phyloP scores from a whole-genome alignment of 2,329 filamentous ascomycete species.

The Aspergillus spinulosporus region DNA sequence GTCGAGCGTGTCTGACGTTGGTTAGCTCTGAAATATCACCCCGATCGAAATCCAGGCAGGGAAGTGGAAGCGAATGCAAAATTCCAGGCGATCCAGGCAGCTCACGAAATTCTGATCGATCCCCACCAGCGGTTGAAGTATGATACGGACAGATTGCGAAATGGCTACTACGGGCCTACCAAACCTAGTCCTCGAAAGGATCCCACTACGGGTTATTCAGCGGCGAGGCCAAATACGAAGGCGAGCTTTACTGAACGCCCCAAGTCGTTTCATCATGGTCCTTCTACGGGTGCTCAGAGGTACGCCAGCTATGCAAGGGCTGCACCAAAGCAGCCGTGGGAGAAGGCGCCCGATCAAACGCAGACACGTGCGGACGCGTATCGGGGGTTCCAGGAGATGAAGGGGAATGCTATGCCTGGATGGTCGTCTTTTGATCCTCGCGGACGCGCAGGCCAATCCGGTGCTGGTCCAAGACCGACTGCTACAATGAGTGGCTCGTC shows the following conservation, averaged over 20 bases:
- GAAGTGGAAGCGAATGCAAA: constrained; percentile 77
- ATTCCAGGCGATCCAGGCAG: constrained; percentile 83
- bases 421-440: constrained; percentile 44
- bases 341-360: constrained; percentile 40
- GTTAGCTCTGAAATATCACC: constrained; percentile 78
- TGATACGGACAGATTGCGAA: constrained; percentile 60
- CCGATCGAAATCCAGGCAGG: constrained; percentile 81
- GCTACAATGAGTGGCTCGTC: constrained; percentile 26
- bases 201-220: constrained; percentile 25
- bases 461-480: constrained; percentile 26
- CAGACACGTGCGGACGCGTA: constrained; percentile 48
- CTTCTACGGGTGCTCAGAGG: constrained; percentile 41
- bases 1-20: constrained; percentile 13
- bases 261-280: constrained; percentile 29
- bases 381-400: constrained; percentile 49
- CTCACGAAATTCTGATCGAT: constrained; percentile 73
- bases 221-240: constrained; percentile 28
- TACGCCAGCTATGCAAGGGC: constrained; percentile 45
- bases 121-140: constrained; percentile 60
- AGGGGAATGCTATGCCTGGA: constrained; percentile 29
- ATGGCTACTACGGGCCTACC: constrained; percentile 41
- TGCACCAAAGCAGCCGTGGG: constrained; percentile 40
- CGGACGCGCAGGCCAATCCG: constrained; percentile 28
- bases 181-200: constrained; percentile 33
- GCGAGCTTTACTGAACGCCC: constrained; percentile 22